Evolutionary conservation across 257 asterid genomes (phyloP).

Genomic region (Buddleja alternifolia): DNA sequence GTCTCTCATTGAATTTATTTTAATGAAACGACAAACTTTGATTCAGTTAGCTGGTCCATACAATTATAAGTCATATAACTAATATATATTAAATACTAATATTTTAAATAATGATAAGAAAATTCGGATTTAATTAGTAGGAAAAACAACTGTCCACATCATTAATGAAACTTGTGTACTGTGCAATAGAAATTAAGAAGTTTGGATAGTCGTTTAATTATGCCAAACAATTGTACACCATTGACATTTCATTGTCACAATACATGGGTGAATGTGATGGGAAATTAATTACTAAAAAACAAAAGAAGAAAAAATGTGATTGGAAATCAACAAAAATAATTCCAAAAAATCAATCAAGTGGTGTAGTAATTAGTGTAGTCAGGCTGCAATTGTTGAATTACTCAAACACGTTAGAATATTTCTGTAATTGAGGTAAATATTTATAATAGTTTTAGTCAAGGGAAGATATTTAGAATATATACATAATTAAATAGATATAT

Average conservation of each 20-base stretch:
- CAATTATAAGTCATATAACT: no score
- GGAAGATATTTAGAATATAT: no score
- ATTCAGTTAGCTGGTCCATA: no score
- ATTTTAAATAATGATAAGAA: not conserved
- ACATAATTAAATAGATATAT: no score
- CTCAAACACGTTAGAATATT: no score
- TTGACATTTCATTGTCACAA: not conserved
- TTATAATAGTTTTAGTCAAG: no score
- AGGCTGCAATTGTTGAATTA: no score
- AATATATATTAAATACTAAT: no score
- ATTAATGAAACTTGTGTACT: not conserved
- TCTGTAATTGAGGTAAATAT: no score
- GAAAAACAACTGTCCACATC: conserved; percentile 8
- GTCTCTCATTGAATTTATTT: no score
- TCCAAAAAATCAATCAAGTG: not conserved
- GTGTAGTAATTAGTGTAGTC: not conserved
- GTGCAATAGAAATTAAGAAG: not conserved
- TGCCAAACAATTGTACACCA: not conserved
- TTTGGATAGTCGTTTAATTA: not conserved
- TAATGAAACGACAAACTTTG: no score
- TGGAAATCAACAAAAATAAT: not conserved
- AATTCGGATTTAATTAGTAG: conserved; percentile 16
- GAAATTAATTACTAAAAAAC: not conserved
- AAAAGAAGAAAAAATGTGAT: no score
- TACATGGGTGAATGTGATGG: not conserved